Evolutionary conservation across 2,329 filamentous ascomycete species (phyloP).

Genomic region (Apiospora pterosperma): DNA sequence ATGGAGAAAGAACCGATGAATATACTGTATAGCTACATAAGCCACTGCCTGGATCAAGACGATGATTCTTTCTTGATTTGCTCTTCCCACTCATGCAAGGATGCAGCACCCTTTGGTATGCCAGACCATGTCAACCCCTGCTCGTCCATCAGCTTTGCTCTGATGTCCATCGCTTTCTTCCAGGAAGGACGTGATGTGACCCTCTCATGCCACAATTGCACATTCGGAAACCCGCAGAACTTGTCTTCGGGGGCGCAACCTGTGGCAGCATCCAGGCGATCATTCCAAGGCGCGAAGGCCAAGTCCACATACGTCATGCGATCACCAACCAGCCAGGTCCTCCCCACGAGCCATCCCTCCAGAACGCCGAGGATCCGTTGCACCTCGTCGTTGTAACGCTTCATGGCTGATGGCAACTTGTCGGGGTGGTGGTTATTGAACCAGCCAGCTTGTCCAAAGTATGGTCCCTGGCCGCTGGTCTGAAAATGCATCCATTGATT

Average conservation of each 20-base stretch:
- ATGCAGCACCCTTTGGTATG: neutral
- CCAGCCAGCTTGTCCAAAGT: constrained; percentile 34
- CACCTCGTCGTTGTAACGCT: constrained; percentile 23
- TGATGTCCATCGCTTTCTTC: neutral
- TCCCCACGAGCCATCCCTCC: constrained; percentile 7
- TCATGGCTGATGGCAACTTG: constrained; percentile 15
- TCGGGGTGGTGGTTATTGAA: constrained; percentile 31
- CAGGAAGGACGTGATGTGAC: neutral
- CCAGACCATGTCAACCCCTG: neutral
- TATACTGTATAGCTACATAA: too few species aligned
- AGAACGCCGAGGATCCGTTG: constrained; percentile 21
- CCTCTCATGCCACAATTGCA: neutral
- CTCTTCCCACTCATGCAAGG: neutral
- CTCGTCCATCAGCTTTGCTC: neutral
- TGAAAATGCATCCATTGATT: constrained; percentile 43
- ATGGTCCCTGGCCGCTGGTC: constrained; percentile 38
- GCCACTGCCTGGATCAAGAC: too few species aligned
- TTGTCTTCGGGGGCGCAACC: neutral
- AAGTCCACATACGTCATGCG: neutral
- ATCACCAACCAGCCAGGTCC: neutral
- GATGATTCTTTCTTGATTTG: neutral
- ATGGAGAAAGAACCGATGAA: too few species aligned
- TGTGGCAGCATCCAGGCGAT: neutral
- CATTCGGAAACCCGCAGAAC: neutral
- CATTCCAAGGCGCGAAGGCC: neutral